These are phyloP conservation scores for Kodamaea fungicola DNA, from an alignment of 1,139 yeast genomes.

Conservation along the genomic window DNA sequence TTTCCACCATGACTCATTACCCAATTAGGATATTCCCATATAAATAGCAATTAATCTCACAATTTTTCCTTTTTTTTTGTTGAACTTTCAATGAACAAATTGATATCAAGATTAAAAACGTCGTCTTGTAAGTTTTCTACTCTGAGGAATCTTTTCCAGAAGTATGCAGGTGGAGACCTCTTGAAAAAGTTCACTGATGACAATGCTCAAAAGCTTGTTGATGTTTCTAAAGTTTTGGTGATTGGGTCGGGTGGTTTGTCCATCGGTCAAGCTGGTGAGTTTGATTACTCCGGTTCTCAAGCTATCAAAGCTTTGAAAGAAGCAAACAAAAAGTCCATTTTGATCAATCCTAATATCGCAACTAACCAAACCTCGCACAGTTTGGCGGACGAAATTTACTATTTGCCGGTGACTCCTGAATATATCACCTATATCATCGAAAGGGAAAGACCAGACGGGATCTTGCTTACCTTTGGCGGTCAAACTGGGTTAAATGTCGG, in stretches of 20 bases:
- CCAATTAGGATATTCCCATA: constrained; percentile 22
- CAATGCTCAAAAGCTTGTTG: constrained; percentile 60
- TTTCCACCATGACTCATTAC: constrained; percentile 28
- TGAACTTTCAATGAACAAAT: neutral
- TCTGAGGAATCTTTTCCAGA: constrained; percentile 11
- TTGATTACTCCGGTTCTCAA: constrained; percentile 96
- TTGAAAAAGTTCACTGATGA: constrained; percentile 44
- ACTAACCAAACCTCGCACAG: constrained; percentile 97
- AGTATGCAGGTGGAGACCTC: constrained; percentile 57
- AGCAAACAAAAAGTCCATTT: constrained; percentile 78
- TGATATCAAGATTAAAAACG: neutral
- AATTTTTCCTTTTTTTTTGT: constrained; percentile 4
- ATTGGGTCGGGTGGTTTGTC: constrained; percentile 98
- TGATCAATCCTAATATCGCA: constrained; percentile 95
- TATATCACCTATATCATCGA: constrained; percentile 91
- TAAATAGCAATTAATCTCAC: constrained; percentile 8
- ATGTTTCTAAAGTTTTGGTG: constrained; percentile 83
- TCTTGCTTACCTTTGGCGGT: constrained; percentile 93
- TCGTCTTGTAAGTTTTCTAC: constrained; percentile 5
- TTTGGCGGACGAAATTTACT: constrained; percentile 92
- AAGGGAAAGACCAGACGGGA: constrained; percentile 95
- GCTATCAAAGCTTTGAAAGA: constrained; percentile 95
- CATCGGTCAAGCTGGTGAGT: constrained; percentile 99
- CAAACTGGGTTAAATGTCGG: constrained; percentile 97
- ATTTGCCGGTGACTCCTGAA: constrained; percentile 94